Evolutionary conservation across 2,329 filamentous ascomycete species (phyloP).

Genomic region (Diaporthe capsici): DNA sequence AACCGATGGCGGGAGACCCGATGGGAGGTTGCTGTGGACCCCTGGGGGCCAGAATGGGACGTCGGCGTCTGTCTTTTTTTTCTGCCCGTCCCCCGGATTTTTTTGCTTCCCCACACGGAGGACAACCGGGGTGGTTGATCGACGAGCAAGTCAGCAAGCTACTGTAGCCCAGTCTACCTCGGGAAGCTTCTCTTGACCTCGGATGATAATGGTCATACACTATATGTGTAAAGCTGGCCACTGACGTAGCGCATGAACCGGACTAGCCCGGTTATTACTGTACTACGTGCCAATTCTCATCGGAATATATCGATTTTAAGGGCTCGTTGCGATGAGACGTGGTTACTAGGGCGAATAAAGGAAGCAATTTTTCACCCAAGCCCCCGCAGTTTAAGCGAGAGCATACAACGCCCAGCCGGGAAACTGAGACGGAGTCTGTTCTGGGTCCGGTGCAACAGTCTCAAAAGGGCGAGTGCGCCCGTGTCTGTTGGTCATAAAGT

Average conservation of each 20-base stretch:
- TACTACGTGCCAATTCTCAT: neutral
- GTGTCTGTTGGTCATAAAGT: neutral
- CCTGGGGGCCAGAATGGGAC: constrained; percentile 26
- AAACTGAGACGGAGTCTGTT: neutral
- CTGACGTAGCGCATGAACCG: neutral
- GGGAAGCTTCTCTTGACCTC: constrained; percentile 26
- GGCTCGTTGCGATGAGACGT: neutral
- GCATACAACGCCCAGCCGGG: constrained; percentile 1
- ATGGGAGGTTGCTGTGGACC: constrained; percentile 11
- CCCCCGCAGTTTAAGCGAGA: neutral
- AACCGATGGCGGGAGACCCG: neutral
- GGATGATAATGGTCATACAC: neutral
- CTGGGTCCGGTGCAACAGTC: neutral
- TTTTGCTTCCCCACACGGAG: constrained; percentile 11
- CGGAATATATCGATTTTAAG: neutral
- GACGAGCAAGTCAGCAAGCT: constrained; percentile 8
- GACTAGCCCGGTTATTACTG: neutral
- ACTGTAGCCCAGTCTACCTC: neutral
- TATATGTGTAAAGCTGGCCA: neutral
- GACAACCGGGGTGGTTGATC: constrained; percentile 16
- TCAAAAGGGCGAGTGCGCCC: constrained; percentile 14
- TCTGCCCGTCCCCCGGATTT: constrained; percentile 14
- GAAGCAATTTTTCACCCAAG: neutral
- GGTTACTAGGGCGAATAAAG: neutral
- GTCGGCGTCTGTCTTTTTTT: neutral